Base-by-base conservation (phyloP, 805 yeast genomes). In the Komagataella phaffii region DNA sequence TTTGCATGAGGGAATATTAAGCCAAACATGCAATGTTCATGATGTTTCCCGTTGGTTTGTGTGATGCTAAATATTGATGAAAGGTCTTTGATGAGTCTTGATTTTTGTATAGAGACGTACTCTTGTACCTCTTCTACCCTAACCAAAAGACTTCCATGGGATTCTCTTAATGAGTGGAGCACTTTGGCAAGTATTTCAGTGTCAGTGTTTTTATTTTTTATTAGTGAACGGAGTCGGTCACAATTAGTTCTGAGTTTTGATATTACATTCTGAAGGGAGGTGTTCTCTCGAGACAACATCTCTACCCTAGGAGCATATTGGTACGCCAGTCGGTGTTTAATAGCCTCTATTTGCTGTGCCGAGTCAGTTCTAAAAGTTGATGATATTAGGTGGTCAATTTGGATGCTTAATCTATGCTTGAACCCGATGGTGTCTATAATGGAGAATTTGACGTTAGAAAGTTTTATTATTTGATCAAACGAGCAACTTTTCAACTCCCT, bases 381-480 rank as follows among this genome's bases (percentile, higher is more conserved):
- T 10, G 40, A 24, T 23, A 17, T 12, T 6, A 46, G 17, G 40
- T 18, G n/a, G 21, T 58, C 61, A 7, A 59, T 56, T 5, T 52
- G 45, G 18, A 17, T 24, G 8, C 40, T 48, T 30, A 21, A 49
- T 43, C 46, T 43, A 7, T 47, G 40, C 12, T 50, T 52, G 44
- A 40, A n/a, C 12, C 52, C 24, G 3, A 59, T 17, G 7, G 69
- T 50, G 50, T 72, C 76, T 30, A 62, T 60, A 8, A 70, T 62
- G 50, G 72, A 68, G 17, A 61, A 53, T 14, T 68, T 67, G 12
- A 68, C 55, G 30, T 70, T 70, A 49, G 69, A 69, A 53, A 72
- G 51, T 50, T 70, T 71, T 74, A 72, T 69, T 10, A 70, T 62
- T 24, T 67, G 69, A 52, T 71, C 75, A 55, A 65, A 72, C 0